These are phyloP conservation scores for Miscanthus lutarioriparius DNA, from an alignment of 176 grass and related monocot genomes.

Conservation along the genomic window DNA sequence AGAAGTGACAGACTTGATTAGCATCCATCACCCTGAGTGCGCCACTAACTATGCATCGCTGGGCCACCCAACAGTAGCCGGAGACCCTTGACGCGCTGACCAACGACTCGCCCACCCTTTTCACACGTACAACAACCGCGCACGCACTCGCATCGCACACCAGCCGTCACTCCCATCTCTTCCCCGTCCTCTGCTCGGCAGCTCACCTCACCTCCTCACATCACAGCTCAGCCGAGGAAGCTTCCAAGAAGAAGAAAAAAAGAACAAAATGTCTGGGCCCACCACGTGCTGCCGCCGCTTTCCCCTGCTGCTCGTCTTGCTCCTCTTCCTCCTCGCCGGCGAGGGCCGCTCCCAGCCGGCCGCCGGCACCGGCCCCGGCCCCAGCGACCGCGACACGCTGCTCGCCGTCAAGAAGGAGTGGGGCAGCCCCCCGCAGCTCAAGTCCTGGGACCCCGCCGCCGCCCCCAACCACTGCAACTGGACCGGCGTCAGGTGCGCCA, in stretches of 20 bases:
- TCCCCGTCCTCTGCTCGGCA: background rate
- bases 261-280: background rate
- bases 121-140: constrained; percentile 21
- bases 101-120: background rate
- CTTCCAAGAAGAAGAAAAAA: background rate
- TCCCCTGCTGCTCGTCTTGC: background rate
- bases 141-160: background rate
- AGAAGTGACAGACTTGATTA: too few relatives aligned
- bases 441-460: constrained; percentile 52
- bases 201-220: background rate
- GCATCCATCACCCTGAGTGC: too few relatives aligned
- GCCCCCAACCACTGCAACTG: constrained; percentile 50
- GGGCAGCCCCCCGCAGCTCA: constrained; percentile 39
- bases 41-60: background rate
- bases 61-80: background rate
- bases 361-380: too few relatives aligned
- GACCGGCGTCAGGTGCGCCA: constrained; percentile 43
- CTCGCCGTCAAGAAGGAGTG: constrained; percentile 42
- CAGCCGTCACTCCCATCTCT: background rate
- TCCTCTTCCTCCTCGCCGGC: constrained; percentile 30
- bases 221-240: background rate
- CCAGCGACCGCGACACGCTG: constrained; percentile 32
- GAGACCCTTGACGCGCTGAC: constrained; percentile 35
- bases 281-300: background rate
- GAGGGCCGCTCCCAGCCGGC: constrained; percentile 1